Base-by-base conservation (phyloP, 129 eudicot genomes). In the Mikania micrantha region DNA sequence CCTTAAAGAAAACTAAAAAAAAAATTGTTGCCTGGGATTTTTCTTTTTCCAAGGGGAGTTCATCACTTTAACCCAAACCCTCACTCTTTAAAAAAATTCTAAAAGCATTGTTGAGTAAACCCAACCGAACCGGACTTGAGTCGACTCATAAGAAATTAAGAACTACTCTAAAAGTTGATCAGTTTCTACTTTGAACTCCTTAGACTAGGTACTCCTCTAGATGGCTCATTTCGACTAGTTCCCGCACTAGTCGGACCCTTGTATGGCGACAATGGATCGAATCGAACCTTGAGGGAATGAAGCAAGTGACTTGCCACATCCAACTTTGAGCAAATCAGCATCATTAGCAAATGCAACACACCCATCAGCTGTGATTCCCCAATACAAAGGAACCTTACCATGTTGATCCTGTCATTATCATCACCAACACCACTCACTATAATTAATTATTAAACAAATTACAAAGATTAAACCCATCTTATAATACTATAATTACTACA, bases 341-440 rank as follows among this genome's bases (percentile, higher is more conserved):
- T 92, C 98, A 49, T 88, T 76, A 27, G 98, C 98, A 78, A 92
- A 85, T 4, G 98, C 98, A 21, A 92, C 96, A 17, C 80, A 84
- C 27, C 98, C 98, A 78, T 92, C 98, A 35, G 96, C 94, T 53
- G 98, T 92, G 79, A 92, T 92, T 82, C 98, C 98, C 98, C 98
- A 92, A 60, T 92, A 92, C 64, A 92, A 69, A 80, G 98, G 98
- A 81, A 92, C 87, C 87, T 92, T 92, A 58, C 91, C 96, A 64
- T 68, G 62, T 88, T 85, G 95, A 74, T 92, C 98, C 96, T 92
- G 82, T 79, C 77, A 76, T 64, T 48, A 42, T 58, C 60, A n/a
- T 42, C 47, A 47, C 77, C 80, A 65, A 66, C 62, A 61, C 67
- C 82, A 57, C 52, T 31, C 27, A 65, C 6, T 0, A 32, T 32